Percentiles rank a stretch among this genome's conserved stretches.
phyloP scores from a whole-genome alignment of 768 basidiomycete species.

The Albatrellus ellisii region DNA sequence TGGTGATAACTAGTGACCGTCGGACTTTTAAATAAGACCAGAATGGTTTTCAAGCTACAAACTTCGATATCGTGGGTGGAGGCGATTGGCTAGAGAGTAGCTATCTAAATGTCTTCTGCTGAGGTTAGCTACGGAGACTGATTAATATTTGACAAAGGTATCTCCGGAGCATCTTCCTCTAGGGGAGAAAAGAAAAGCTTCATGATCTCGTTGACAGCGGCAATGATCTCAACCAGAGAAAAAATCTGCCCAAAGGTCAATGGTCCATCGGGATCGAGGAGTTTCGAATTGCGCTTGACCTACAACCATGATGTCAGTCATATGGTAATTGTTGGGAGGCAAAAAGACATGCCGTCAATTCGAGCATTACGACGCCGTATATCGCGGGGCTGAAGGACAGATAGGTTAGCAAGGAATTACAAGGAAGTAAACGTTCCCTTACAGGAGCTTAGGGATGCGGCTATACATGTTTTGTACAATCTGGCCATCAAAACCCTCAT shows the following conservation, averaged over 20 bases:
- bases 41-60: no score
- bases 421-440: not conserved
- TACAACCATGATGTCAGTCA: not conserved
- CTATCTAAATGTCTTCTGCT: no score
- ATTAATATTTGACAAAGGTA: no score
- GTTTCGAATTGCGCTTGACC: conserved; percentile 2
- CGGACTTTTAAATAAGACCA: no score
- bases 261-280: not conserved
- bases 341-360: conserved; percentile 5
- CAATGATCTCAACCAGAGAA: conserved; percentile 7
- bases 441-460: conserved; percentile 1
- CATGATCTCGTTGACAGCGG: conserved; percentile 2
- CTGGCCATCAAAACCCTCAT: no score
- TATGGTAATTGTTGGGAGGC: not conserved
- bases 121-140: no score
- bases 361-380: conserved; percentile 6
- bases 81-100: no score
- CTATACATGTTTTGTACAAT: not conserved
- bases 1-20: no score
- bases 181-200: no score
- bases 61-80: no score
- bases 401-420: not conserved
- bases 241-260: conserved; percentile 10
- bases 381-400: conserved; percentile 2
- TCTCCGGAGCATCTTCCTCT: no score